Base-by-base conservation (phyloP, 345 rosid species). In the Eucalyptus marginata region DNA sequence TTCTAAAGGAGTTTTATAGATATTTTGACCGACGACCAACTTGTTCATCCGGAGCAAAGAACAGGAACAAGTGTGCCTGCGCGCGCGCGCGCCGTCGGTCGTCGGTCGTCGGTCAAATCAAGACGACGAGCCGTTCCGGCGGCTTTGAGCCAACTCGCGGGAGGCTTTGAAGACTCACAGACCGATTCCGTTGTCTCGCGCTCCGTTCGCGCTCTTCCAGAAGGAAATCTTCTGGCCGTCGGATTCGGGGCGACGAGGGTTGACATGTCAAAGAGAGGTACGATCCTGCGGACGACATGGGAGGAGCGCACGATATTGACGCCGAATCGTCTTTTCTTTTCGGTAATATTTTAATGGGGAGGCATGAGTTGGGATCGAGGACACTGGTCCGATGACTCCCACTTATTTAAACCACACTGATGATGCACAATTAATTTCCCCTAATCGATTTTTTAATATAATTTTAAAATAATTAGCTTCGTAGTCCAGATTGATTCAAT, bases 21-120 rank as follows among this genome's bases (percentile, higher is more conserved):
- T 40, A 40, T 40, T 40, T 40, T 40, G 40, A 40, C 40, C 40
- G 40, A 4, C 40, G 40, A 40, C 40, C 40, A 40, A 40, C 40
- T 40, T 40, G 40, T 40, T 40, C 40, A 40, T 40, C 33, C 49
- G 7, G 31, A 40, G 80, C 62, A 50, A 50, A 49, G 85, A 14
- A 49, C 68, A 40, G 20, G 31, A 10, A 10, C 49, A 14, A 25
- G 50, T 14, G 50, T 13, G 62, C 17, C 5, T 10, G 4, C 58
- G 58, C 58, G 56, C 56, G 56, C 50, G 15, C 58, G 58, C 25
- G 58, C 24, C 10, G 40, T 40, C 10, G 13, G 52, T 18, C 24
- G 13, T 86, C 4, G 59, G 87, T 90, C 89, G 24, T 47, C 56
- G 86, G 91, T 88, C 91, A 90, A 90, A 86, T 86, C 86, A 59